phyloP scores from a whole-genome alignment of 2,329 filamentous ascomycete genomes.

The Penicillium sp. region DNA sequence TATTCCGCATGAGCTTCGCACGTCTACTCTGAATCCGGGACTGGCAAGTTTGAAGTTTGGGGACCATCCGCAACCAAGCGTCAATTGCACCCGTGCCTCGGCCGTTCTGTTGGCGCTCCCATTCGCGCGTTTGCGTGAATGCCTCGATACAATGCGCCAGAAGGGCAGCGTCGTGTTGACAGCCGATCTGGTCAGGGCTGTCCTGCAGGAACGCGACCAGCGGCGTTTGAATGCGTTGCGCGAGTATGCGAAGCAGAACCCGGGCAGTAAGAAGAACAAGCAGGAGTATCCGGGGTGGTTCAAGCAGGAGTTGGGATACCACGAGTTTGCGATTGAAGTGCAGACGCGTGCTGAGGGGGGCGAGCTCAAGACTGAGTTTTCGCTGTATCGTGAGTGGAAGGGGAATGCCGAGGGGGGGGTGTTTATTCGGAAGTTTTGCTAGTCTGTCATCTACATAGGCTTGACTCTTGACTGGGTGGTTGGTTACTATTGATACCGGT shows the following conservation, averaged over 20 bases:
- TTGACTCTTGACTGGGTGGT: too few relatives aligned
- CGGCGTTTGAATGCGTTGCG: constrained; percentile 24
- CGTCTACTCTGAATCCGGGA: constrained; percentile 15
- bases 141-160: constrained; percentile 19
- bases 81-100: constrained; percentile 20
- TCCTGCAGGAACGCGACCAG: constrained; percentile 27
- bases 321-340: constrained; percentile 17
- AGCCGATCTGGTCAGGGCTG: constrained; percentile 15
- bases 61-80: constrained; percentile 14
- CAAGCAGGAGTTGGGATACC: constrained; percentile 20
- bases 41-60: constrained; percentile 23
- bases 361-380: constrained; percentile 1
- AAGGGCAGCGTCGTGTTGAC: constrained; percentile 18
- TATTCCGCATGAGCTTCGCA: constrained; percentile 21
- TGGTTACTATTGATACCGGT: too few relatives aligned
- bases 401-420: neutral
- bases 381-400: constrained; percentile 13
- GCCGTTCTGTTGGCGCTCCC: constrained; percentile 27
- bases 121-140: constrained; percentile 20
- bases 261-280: neutral
- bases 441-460: too few relatives aligned
- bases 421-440: constrained; percentile 3
- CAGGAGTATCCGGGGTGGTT: constrained; percentile 2
- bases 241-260: constrained; percentile 2
- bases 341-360: neutral